Base-by-base conservation (phyloP, 371 early-diverging fungal genomes). In the Apophysomyces trapeziformis region DNA sequence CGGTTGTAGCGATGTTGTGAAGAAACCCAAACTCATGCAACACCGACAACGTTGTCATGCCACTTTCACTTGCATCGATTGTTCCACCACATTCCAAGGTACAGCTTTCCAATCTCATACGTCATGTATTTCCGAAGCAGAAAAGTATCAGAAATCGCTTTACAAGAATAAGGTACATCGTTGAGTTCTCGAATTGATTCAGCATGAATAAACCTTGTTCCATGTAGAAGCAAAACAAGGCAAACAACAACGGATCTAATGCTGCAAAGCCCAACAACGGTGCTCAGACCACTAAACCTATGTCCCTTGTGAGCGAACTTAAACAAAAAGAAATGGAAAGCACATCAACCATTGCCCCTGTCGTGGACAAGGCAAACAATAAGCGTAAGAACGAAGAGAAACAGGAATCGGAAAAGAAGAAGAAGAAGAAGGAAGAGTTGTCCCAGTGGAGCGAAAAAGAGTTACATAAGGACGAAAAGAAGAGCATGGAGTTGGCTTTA, bases 51-150 rank as follows among this genome's bases (percentile, higher is more conserved):
- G 94, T n/a, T 97, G 98, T 79, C 86, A 82, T 58, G 92, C 96
- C 26, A 85, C 89, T 47, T 96, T 91, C 75, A 87, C 93, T 21
- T 96, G 96, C 80, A 89, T 96, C 61, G 97, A 97, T 75, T 97
- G 98, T 76, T 86, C 87, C 5, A 86, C 80, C n/a, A 92, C 93
- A 44, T 97, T 97, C 76, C 79, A 87, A 39, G 93, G 93, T 38
- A 80, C 70, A 6, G 84, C 85, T 45, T 96, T 93, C 76, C 84
- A 90, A 39, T 68, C 80, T 7, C 98, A 97, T 72, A 95, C 89
- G 0, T 85, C 89, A 7, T 96, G 97, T 74, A 95, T 96, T 44
- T 87, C 89, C 16, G 98, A 97, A 73, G 93, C 90, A 3, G 92
- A 97, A 79, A 97, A 96, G 73, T 95, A 94, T 71, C 90, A 96